Percentiles rank a stretch among this genome's conserved stretches.
These are phyloP conservation scores for Papilionanthe hybrid DNA, from an alignment of 116 monocot species.

Conservation along the genomic window DNA sequence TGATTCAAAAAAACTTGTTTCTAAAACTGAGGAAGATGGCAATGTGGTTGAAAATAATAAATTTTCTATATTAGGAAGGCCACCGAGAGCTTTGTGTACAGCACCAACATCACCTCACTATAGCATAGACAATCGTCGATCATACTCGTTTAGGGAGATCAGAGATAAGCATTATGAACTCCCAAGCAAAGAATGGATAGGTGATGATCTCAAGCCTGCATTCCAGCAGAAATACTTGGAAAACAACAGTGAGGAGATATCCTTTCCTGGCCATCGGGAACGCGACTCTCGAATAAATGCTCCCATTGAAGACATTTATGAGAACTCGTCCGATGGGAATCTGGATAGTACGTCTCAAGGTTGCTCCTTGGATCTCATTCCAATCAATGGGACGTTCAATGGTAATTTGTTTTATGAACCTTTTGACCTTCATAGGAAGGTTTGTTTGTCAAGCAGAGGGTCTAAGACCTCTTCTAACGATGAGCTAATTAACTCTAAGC, in stretches of 20 bases:
- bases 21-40: constrained; percentile 19
- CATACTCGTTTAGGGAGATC: constrained; percentile 38
- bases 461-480: neutral
- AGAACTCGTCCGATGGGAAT: constrained; percentile 32
- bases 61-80: constrained; percentile 36
- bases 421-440: constrained; percentile 6
- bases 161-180: constrained; percentile 16
- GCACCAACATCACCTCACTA: constrained; percentile 44
- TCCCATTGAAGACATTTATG: constrained; percentile 57
- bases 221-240: constrained; percentile 21
- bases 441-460: constrained; percentile 13
- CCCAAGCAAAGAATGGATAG: neutral
- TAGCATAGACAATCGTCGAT: constrained; percentile 31
- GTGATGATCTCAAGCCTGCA: constrained; percentile 9
- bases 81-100: constrained; percentile 47
- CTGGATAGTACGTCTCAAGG: constrained; percentile 11
- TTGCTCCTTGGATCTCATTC: constrained; percentile 12
- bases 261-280: constrained; percentile 17
- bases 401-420: constrained; percentile 1
- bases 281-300: constrained; percentile 43
- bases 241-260: constrained; percentile 30
- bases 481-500: neutral
- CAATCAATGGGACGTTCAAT: neutral
- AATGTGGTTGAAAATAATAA: constrained; percentile 33
- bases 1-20: constrained; percentile 9